These are phyloP conservation scores for Fonsecaea multimorphosa DNA, from an alignment of 2,329 filamentous ascomycete genomes.

Conservation along the genomic window DNA sequence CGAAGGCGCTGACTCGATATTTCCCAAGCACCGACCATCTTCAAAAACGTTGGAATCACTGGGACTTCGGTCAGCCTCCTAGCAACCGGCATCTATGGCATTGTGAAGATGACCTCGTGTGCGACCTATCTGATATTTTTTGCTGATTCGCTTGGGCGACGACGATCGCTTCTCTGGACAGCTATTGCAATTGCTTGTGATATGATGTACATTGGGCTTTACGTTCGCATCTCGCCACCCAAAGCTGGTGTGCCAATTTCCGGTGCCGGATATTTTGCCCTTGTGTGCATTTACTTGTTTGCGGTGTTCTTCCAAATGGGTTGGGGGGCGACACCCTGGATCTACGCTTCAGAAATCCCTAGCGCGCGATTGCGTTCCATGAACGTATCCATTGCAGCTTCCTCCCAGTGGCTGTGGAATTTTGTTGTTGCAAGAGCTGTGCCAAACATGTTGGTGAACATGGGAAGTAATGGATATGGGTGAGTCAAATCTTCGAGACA, in stretches of 20 bases:
- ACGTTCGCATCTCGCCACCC: slow-evolving; percentile 67
- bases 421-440: slow-evolving; percentile 67
- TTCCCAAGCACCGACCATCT: slow-evolving; percentile 64
- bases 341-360: slow-evolving; percentile 73
- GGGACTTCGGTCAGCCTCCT: slow-evolving; percentile 68
- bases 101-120: slow-evolving; percentile 60
- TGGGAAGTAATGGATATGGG: slow-evolving; percentile 18
- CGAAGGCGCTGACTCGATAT: not conserved
- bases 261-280: slow-evolving; percentile 74
- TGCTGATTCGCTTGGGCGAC: slow-evolving; percentile 72
- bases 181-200: slow-evolving; percentile 65
- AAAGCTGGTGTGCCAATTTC: slow-evolving; percentile 54
- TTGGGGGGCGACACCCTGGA: slow-evolving; percentile 76
- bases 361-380: slow-evolving; percentile 68
- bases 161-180: slow-evolving; percentile 64
- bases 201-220: slow-evolving; percentile 75
- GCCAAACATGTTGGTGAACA: slow-evolving; percentile 58
- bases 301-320: slow-evolving; percentile 70
- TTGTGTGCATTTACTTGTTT: slow-evolving; percentile 76
- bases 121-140: slow-evolving; percentile 54
- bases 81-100: slow-evolving; percentile 74
- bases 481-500: not conserved
- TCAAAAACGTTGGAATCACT: slow-evolving; percentile 67
- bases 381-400: slow-evolving; percentile 71
- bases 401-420: slow-evolving; percentile 76